Evolutionary conservation across 352 stramenopile species (phyloP), one percentile per base, ranked within the genome.

Genomic region (Blastocystis sp.): DNA sequence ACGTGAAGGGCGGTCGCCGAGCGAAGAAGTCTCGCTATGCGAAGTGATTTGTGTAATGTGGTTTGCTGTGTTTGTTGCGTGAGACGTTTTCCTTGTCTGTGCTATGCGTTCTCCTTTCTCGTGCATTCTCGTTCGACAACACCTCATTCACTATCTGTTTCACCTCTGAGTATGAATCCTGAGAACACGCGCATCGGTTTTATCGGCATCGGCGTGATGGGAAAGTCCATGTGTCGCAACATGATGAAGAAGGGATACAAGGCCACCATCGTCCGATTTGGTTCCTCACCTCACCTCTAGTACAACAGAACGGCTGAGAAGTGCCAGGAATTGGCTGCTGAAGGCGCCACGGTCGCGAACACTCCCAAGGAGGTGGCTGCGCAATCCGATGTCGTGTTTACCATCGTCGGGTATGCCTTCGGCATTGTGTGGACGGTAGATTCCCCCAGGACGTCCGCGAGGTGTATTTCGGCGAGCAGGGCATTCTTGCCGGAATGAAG

Each of bases 191-290:
- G 93, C 63, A 93, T 96, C 19, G 94, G 94, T 31, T 96, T 94
- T 93, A 93, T 96, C 29, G 94, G 94, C 79, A 94, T 91, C 1
- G 94, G 94, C 3, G 95, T 96, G 81, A 96, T 96, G 94, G 94
- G 94, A 62, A 94, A 92, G 26, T 96, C 93, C 91, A 97, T 97
- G 94, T 96, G 94, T 63, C 90, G 91, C 9, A 94, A 96, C 91
- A 92, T 97, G 69, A 91, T 97, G 88, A 94, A 93, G 62, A 92
- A 94, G 80, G 94, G 94, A n/a, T 96, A 96, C 37, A 92, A 95
- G 66, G 93, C 95, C 50, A 95, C 93, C 31, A 93, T 96, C 41
- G 63, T 89, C 13, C 2, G 2, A 16, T n/a, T 55, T 35, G 10
- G 26, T 61, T 33, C 9, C 21, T 9, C 19, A 13, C 31, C 29